A percentile compares a stretch with the other conserved stretches of the same genome.
phyloP scores from a whole-genome alignment of 2,329 filamentous ascomycete species.

The Alternaria incomplexa region DNA sequence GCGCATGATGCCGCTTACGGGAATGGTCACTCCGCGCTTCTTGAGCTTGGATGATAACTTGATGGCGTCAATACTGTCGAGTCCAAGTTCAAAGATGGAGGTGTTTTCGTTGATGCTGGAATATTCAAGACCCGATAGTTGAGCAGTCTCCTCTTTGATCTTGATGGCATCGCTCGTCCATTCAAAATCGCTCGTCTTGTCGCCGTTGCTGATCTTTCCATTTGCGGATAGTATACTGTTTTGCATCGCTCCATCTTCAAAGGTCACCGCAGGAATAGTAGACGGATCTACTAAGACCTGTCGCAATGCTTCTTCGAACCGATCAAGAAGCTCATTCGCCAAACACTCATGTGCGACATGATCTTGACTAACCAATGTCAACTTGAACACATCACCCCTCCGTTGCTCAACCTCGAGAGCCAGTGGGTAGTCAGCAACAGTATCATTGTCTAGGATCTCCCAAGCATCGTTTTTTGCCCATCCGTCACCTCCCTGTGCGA shows the following conservation, averaged over 20 bases:
- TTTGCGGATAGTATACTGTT: neutral
- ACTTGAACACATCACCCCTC: conserved; percentile 54
- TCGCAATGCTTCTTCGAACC: conserved; percentile 51
- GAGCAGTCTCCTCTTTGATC: conserved; percentile 68
- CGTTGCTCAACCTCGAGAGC: conserved; percentile 74
- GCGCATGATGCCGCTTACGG: conserved; percentile 80
- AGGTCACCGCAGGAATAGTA: conserved; percentile 14
- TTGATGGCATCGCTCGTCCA: conserved; percentile 64
- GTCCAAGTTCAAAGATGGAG: conserved; percentile 79
- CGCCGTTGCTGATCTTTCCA: neutral
- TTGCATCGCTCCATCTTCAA: neutral
- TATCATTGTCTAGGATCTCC: conserved; percentile 52
- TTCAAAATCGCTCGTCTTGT: conserved; percentile 50
- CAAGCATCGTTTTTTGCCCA: conserved; percentile 57
- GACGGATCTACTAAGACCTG: conserved; percentile 46
- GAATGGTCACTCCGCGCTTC: conserved; percentile 63
- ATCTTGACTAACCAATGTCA: conserved; percentile 67
- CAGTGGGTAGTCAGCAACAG: conserved; percentile 72
- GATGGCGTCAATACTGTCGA: conserved; percentile 92
- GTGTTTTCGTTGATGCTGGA: conserved; percentile 62
- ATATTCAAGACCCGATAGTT: conserved; percentile 62
- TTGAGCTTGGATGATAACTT: conserved; percentile 78
- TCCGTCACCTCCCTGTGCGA: conserved; percentile 36
- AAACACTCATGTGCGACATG: conserved; percentile 46
- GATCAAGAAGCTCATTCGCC: conserved; percentile 50